phyloP scores from a whole-genome alignment of 2,329 filamentous ascomycete genomes.

The Alternaria infectoria region DNA sequence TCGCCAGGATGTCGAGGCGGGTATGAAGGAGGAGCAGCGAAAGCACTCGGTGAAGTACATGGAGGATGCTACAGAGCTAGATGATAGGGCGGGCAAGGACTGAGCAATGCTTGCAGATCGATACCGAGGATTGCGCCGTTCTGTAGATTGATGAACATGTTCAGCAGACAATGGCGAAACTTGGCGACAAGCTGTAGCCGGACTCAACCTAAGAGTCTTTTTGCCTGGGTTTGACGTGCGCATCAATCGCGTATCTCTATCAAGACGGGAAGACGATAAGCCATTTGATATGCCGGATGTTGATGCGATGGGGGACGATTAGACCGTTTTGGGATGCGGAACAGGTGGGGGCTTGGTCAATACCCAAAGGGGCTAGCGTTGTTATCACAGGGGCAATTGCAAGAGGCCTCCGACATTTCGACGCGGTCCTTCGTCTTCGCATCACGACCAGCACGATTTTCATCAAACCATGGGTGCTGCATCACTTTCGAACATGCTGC shows the following conservation, averaged over 20 bases:
- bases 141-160: neutral
- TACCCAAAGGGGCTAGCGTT: neutral
- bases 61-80: conserved; percentile 3
- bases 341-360: neutral
- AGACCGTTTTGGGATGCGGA: neutral
- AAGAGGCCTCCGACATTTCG: fast-evolving
- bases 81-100: neutral
- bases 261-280: no score
- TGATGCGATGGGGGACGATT: no score
- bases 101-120: neutral
- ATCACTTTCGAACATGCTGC: fast-evolving
- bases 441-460: neutral
- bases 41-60: conserved; percentile 6
- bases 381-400: neutral
- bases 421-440: neutral
- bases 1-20: conserved; percentile 2
- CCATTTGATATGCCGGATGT: no score
- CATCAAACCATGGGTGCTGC: neutral
- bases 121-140: no score
- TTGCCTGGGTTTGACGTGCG: no score
- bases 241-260: no score
- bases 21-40: conserved; percentile 6
- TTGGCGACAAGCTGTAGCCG: neutral
- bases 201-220: no score
- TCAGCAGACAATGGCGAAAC: neutral